Evolutionary conservation across 805 yeast genomes (phyloP), one percentile per base, ranked within the genome.

Genomic region (Groenewaldozyma tartarivorans): DNA sequence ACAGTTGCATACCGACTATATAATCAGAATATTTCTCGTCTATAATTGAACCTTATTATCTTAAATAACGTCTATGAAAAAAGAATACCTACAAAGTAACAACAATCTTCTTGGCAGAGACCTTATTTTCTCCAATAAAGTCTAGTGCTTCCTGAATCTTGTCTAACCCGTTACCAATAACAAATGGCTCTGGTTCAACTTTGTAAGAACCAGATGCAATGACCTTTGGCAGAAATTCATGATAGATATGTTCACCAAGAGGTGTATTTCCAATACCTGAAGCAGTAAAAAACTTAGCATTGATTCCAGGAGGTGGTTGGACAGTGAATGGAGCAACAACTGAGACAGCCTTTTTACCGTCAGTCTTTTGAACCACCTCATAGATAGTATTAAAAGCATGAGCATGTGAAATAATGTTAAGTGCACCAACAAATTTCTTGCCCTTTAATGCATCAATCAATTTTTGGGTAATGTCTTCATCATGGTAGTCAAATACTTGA

Each of bases 401-500:
- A 9, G 11, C 29, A 13, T 35, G 9, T 19, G 35, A 21, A 9
- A 16, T 32, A 4, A n/a, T 5, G 3, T 15, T 34, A 18, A 35
- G 20, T 9, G 39, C 26, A 5, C 43, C 43, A 4, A 31, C 43
- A 13, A 30, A 44, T 20, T 44, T 39, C 35, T 49, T 52, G 17
- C 51, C 51, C 3, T 49, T 41, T 15, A 52, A 37, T n/a, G 51
- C 46, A 42, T 54, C 60, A 42, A 73, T 69, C 53, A 69, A 63
- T 20, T 66, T 66, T 18, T 63, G 63, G 39, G 67, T 53, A 41
- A 69, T 72, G 44, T 70, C 68, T 0, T 58, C 50, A 44, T 70
- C 74, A 13, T 48, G 33, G 38, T 54, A 52, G 49, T 77, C 80
- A 43, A 72, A 62, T 15, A 67, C 58, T 21, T 60, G 62, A 45